Percentiles rank a stretch among this genome's conserved stretches.
Conservation (phyloP, 176 grass and related monocot species). For the Rhynchospora tenuis region DNA sequence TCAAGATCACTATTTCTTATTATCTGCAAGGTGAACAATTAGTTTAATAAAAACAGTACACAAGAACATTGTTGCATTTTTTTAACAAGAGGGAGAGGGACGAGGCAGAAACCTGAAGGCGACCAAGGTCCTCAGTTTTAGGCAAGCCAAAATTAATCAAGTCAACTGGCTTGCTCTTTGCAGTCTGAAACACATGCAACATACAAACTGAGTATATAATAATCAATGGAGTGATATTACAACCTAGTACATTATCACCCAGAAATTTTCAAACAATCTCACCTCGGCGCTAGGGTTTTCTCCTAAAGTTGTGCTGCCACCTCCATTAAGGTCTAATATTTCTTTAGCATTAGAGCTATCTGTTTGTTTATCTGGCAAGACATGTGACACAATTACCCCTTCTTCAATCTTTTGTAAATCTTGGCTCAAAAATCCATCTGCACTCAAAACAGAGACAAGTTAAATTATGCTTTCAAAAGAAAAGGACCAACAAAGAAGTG, state of each 20-base stretch:
- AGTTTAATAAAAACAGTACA: background rate
- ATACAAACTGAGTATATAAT: constrained; percentile 35
- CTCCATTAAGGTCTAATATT: constrained; percentile 35
- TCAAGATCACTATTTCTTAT: constrained; percentile 98
- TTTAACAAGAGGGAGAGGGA: background rate
- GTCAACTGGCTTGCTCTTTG: constrained; percentile 39
- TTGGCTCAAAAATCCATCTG: constrained; percentile 55
- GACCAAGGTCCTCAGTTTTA: constrained; percentile 57
- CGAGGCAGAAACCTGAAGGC: constrained; percentile 51
- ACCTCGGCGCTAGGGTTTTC: constrained; percentile 61
- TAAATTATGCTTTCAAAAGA: background rate
- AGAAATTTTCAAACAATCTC: constrained; percentile 2
- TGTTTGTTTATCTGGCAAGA: constrained; percentile 42
- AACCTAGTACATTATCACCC: background rate
- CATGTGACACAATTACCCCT: constrained; percentile 18
- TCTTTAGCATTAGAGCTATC: constrained; percentile 13
- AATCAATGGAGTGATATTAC: background rate
- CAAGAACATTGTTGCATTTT: background rate
- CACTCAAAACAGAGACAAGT: constrained; percentile 30
- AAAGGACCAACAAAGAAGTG: constrained; percentile 16
- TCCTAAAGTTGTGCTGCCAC: constrained; percentile 36
- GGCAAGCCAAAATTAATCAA: constrained; percentile 44
- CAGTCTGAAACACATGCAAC: constrained; percentile 37
- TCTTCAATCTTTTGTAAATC: constrained; percentile 55
- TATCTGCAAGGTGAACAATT: constrained; percentile 47